Conservation (phyloP, 129 eudicot species). For the Pseudognaphalium luteoalbum region DNA sequence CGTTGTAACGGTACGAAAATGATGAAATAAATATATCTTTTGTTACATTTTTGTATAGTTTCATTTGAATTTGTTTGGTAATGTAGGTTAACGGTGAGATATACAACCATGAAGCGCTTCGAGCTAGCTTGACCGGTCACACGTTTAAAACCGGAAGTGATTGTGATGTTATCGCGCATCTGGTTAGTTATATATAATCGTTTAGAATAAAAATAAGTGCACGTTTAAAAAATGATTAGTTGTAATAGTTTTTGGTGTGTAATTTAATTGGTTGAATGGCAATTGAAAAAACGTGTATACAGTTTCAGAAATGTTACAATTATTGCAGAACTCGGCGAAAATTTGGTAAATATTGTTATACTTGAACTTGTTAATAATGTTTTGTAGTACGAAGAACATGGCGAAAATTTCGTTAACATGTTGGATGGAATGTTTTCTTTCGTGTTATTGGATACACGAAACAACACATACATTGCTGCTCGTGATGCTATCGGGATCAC, state of each 20-base stretch:
- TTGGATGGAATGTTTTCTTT: slow-evolving; percentile 94
- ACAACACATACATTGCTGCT: slow-evolving; percentile 76
- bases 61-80: not conserved
- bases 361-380: slow-evolving; percentile 3
- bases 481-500: slow-evolving; percentile 95
- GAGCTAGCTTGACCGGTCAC: slow-evolving; percentile 53
- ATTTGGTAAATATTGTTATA: too few relatives aligned
- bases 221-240: too few relatives aligned
- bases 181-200: slow-evolving; percentile 38
- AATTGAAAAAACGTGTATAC: not conserved
- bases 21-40: not conserved
- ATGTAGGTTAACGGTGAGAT: slow-evolving; percentile 75
- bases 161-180: slow-evolving; percentile 86
- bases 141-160: slow-evolving; percentile 78
- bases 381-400: slow-evolving; percentile 80
- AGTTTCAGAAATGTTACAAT: not conserved
- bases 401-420: slow-evolving; percentile 82
- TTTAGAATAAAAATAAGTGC: too few relatives aligned
- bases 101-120: slow-evolving; percentile 70
- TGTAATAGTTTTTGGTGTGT: too few relatives aligned
- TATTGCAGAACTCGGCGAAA: slow-evolving; percentile 59
- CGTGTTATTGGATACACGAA: slow-evolving; percentile 77
- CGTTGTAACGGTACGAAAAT: slow-evolving; percentile 49
- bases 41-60: not conserved
- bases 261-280: not conserved